Evolutionary conservation across 164 flowering plant genomes (phyloP).

Genomic region (Magnolia sinica): DNA sequence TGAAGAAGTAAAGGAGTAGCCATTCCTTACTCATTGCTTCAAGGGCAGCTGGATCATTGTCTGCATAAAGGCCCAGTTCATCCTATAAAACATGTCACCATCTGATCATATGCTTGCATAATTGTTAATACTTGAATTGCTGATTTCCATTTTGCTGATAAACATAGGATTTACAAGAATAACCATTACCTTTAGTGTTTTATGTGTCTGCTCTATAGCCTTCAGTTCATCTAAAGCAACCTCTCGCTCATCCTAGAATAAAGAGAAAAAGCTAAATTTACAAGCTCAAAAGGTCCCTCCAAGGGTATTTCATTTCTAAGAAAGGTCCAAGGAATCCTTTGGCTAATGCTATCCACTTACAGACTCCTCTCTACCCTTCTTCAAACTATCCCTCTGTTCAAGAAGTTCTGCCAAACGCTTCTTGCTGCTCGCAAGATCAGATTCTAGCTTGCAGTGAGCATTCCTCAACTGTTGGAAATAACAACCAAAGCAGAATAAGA

Average conservation of each 20-base stretch:
- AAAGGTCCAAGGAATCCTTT: background rate
- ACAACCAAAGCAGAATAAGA: slow-evolving; percentile 3
- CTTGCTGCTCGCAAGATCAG: slow-evolving; percentile 67
- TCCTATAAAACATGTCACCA: slow-evolving; percentile 39
- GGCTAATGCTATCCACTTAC: slow-evolving; percentile 33
- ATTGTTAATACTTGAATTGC: background rate
- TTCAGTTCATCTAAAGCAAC: slow-evolving; percentile 64
- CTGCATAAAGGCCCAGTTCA: slow-evolving; percentile 79
- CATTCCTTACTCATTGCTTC: slow-evolving; percentile 75
- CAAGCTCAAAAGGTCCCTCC: background rate
- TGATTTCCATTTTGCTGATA: background rate
- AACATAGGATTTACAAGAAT: background rate
- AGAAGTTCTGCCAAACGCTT: slow-evolving; percentile 57
- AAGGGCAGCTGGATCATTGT: slow-evolving; percentile 91
- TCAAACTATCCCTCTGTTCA: slow-evolving; percentile 51
- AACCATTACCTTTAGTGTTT: slow-evolving; percentile 59
- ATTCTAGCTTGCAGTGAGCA: slow-evolving; percentile 60
- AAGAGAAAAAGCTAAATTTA: slow-evolving; percentile 16
- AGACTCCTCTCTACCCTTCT: slow-evolving; percentile 91
- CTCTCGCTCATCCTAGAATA: slow-evolving; percentile 74
- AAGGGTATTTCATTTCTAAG: background rate
- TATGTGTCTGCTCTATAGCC: slow-evolving; percentile 59
- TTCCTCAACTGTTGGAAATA: slow-evolving; percentile 59
- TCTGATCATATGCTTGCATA: slow-evolving; percentile 7
- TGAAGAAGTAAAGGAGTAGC: background rate